Conservation (phyloP, 148 eudicot genomes). For the Dianthus caryophyllus region DNA sequence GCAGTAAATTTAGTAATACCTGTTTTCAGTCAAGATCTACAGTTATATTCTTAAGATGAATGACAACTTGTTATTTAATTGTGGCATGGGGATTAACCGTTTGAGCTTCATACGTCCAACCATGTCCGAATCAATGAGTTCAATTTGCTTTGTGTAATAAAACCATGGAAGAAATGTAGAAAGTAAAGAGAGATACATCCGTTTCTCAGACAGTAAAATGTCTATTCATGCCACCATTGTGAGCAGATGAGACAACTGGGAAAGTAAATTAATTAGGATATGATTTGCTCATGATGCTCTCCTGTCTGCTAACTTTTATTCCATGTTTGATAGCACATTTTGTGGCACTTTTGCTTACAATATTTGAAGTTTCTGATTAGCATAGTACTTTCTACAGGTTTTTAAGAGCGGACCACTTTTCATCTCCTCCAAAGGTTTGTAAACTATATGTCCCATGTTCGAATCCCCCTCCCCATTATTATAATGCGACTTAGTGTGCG, state of each 20-base stretch:
- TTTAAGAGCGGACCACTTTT: constrained; percentile 95
- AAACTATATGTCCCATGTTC: too few relatives aligned
- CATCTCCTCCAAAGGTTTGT: constrained; percentile 95
- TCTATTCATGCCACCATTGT: neutral
- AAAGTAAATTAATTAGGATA: too few relatives aligned
- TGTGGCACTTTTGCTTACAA: neutral
- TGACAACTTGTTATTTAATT: neutral
- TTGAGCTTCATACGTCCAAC: neutral
- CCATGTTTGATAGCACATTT: constrained; percentile 15
- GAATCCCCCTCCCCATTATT: too few relatives aligned
- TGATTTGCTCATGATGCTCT: neutral
- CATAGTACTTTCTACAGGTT: constrained; percentile 45
- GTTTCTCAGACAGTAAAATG: neutral
- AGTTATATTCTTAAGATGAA: neutral
- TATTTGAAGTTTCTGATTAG: constrained; percentile 13
- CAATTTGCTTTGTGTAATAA: neutral
- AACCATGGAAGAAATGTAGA: neutral
- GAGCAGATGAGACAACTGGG: neutral
- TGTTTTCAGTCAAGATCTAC: neutral
- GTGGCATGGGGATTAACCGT: neutral
- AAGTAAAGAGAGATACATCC: neutral
- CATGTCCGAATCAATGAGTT: neutral
- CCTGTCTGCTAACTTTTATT: neutral
- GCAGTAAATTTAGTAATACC: too few relatives aligned
- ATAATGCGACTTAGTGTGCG: too few relatives aligned